Percentiles rank a stretch among this genome's conserved stretches.
Conservation (phyloP, 2,329 filamentous ascomycete genomes). For the Colletotrichum spaethianum region DNA sequence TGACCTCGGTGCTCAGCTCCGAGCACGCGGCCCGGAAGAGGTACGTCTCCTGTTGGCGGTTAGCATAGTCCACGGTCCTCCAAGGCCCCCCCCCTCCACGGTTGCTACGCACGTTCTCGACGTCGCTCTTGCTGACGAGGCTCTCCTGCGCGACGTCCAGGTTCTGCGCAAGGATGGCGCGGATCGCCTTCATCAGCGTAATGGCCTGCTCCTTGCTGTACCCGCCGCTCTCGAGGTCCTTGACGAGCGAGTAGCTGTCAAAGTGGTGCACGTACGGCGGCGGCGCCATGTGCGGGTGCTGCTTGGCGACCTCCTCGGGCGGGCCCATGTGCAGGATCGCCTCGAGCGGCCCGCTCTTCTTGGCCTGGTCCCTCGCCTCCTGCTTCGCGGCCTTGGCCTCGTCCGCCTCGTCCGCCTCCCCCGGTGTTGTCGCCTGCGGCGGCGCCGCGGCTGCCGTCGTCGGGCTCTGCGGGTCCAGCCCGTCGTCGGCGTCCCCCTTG, state of each 20-base stretch:
- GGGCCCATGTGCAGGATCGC: conserved; percentile 64
- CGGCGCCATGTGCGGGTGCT: conserved; percentile 78
- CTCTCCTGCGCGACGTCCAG: conserved; percentile 84
- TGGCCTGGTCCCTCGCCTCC: conserved; percentile 53
- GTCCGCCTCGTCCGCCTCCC: conserved; percentile 18
- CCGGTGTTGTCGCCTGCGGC: background rate
- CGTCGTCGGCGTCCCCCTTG: conserved; percentile 12
- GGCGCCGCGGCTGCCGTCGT: conserved; percentile 35
- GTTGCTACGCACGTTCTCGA: conserved; percentile 82
- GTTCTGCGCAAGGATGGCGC: conserved; percentile 82
- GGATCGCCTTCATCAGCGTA: conserved; percentile 92
- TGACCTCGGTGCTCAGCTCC: conserved; percentile 89
- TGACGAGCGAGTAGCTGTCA: conserved; percentile 92
- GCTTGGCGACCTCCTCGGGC: conserved; percentile 57
- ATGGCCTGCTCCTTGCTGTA: conserved; percentile 84
- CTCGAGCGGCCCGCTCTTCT: conserved; percentile 64
- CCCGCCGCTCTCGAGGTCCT: conserved; percentile 79
- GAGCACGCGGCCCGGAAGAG: conserved; percentile 94
- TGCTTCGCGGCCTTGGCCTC: conserved; percentile 46
- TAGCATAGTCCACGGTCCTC: background rate
- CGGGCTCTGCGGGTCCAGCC: conserved; percentile 40
- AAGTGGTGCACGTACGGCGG: conserved; percentile 95
- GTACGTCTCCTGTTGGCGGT: conserved; percentile 68
- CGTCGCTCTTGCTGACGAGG: conserved; percentile 90
- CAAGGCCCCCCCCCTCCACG: too few species aligned